Conservation (phyloP, 2,329 filamentous ascomycete genomes). For the Fonsecaea pedrosoi region DNA sequence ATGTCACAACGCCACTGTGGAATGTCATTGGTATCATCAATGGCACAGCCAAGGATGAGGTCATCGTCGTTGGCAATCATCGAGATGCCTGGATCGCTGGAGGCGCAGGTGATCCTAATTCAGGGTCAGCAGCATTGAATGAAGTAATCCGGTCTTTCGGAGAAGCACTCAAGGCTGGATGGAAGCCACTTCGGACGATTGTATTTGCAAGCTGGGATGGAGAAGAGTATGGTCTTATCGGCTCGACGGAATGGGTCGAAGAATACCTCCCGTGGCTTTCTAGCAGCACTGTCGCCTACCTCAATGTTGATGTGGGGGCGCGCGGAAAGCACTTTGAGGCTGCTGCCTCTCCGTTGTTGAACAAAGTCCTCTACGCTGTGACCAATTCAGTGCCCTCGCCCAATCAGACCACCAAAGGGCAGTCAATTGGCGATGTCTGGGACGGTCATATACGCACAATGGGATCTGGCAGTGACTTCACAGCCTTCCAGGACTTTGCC, state of each 20-base stretch:
- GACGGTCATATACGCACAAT: constrained; percentile 67
- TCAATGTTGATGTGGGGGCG: constrained; percentile 83
- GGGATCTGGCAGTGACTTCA: constrained; percentile 76
- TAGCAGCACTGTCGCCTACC: constrained; percentile 75
- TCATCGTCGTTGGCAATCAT: constrained; percentile 90
- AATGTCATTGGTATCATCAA: constrained; percentile 93
- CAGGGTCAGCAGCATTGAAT: constrained; percentile 78
- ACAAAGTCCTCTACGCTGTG: constrained; percentile 67
- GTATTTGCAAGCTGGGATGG: constrained; percentile 88
- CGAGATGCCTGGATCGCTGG: constrained; percentile 88
- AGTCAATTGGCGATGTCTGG: constrained; percentile 75
- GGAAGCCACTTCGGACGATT: constrained; percentile 87
- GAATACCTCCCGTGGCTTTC: constrained; percentile 84
- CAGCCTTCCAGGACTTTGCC: constrained; percentile 75
- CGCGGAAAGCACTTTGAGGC: constrained; percentile 68
- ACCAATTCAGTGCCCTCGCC: constrained; percentile 64
- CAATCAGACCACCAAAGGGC: constrained; percentile 73
- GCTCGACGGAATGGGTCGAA: constrained; percentile 92
- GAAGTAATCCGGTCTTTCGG: constrained; percentile 80
- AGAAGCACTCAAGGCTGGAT: constrained; percentile 72
- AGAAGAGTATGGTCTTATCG: constrained; percentile 84
- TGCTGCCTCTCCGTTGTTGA: constrained; percentile 75
- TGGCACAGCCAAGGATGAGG: constrained; percentile 77
- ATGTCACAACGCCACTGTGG: constrained; percentile 82
- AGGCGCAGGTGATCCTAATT: constrained; percentile 83